A percentile compares a stretch with the other conserved stretches of the same genome.
These are phyloP conservation scores for Aspergillus thermomutatus DNA, from an alignment of 2,329 filamentous ascomycete genomes.

Conservation along the genomic window DNA sequence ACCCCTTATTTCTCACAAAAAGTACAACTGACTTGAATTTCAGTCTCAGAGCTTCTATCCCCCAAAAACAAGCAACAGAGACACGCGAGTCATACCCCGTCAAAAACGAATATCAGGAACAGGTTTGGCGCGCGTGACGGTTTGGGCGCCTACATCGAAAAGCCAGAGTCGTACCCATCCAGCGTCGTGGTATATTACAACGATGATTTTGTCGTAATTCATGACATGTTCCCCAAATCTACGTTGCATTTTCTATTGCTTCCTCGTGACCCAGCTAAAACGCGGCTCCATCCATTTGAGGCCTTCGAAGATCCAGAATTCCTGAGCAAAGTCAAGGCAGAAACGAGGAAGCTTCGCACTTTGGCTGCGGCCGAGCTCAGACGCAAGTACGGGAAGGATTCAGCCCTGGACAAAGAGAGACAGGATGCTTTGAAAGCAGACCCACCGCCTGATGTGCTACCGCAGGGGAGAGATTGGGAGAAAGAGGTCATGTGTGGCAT, in stretches of 20 bases:
- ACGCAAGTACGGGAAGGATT: constrained; percentile 62
- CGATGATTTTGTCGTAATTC: constrained; percentile 70
- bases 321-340: constrained; percentile 58
- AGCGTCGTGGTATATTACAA: constrained; percentile 63
- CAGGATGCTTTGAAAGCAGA: constrained; percentile 63
- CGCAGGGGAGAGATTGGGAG: constrained; percentile 73
- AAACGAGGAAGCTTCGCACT: constrained; percentile 58
- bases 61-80: constrained; percentile 44
- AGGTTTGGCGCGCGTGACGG: constrained; percentile 54
- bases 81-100: constrained; percentile 13
- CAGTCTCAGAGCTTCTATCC: constrained; percentile 56
- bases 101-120: constrained; percentile 18
- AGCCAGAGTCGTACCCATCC: constrained; percentile 59
- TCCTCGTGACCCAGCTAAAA: constrained; percentile 63
- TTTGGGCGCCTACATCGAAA: constrained; percentile 63
- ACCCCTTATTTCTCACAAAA: neutral
- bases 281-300: constrained; percentile 68
- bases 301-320: constrained; percentile 71
- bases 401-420: constrained; percentile 60
- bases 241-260: constrained; percentile 84
- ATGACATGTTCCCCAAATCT: constrained; percentile 83
- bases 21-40: constrained; percentile 1
- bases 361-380: constrained; percentile 74
- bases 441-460: constrained; percentile 50
- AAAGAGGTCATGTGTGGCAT: constrained; percentile 72